phyloP scores from a whole-genome alignment of 2,329 filamentous ascomycete species.

The Ascomycota sp. region DNA sequence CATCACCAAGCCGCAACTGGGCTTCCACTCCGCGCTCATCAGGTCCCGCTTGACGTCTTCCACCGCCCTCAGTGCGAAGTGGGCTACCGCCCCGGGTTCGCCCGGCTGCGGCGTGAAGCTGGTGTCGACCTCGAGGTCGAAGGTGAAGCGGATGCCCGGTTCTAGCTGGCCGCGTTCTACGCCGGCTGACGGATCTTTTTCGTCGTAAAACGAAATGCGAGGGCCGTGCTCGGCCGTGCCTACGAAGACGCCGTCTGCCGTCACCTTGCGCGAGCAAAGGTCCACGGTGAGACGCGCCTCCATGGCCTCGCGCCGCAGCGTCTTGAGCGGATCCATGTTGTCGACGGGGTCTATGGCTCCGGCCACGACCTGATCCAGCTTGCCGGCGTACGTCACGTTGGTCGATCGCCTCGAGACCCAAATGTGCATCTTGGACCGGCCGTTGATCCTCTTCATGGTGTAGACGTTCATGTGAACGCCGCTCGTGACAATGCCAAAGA shows the following conservation, averaged over 20 bases:
- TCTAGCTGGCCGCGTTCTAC: conserved; percentile 14
- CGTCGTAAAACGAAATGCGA: conserved; percentile 14
- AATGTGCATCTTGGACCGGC: conserved; percentile 7
- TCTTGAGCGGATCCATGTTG: conserved; percentile 7
- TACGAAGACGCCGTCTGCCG: conserved; percentile 3
- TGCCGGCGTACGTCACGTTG: conserved; percentile 12
- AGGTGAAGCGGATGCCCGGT: conserved; percentile 17
- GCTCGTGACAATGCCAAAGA: conserved; percentile 15
- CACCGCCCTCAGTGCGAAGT: conserved; percentile 9
- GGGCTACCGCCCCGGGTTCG: conserved; percentile 10
- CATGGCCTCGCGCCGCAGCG: conserved; percentile 12
- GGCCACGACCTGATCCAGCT: conserved; percentile 16
- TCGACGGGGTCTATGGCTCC: conserved; percentile 14
- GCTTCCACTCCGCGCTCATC: conserved; percentile 12
- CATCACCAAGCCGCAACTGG: conserved; percentile 19
- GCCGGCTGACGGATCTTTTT: conserved; percentile 11
- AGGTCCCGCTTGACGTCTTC: conserved; percentile 11
- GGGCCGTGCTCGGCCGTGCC: conserved; percentile 7
- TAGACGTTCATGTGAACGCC: conserved; percentile 18
- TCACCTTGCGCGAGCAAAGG: conserved; percentile 5
- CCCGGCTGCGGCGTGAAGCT: conserved; percentile 6
- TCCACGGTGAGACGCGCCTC: conserved; percentile 12
- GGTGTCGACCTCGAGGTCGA: conserved; percentile 12
- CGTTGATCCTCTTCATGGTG: conserved; percentile 7
- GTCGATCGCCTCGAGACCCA: conserved; percentile 14